Percentiles rank a stretch among this genome's conserved stretches.
These are phyloP conservation scores for Neopestalotiopsis sp. DNA, from an alignment of 2,329 filamentous ascomycete species.

Conservation along the genomic window DNA sequence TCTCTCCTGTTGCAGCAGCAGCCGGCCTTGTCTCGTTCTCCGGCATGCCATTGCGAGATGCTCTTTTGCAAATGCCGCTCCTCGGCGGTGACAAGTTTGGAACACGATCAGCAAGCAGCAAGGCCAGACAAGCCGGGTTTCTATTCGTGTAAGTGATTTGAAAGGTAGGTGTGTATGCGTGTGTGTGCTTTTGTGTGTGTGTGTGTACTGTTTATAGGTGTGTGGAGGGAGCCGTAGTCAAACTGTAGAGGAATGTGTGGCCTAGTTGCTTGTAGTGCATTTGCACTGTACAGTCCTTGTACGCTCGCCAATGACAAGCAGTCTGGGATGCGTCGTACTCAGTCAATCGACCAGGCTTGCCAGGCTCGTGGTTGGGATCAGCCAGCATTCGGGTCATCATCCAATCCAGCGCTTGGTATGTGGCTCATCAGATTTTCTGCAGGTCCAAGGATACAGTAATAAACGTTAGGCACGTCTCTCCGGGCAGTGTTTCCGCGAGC, in stretches of 20 bases:
- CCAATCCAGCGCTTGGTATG: constrained; percentile 13
- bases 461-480: constrained; percentile 10
- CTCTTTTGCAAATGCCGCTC: constrained; percentile 4
- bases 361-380: constrained; percentile 13
- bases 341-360: neutral
- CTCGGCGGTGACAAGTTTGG: neutral
- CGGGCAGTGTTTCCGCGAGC: constrained; percentile 19
- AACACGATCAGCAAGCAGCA: constrained; percentile 8
- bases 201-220: constrained; percentile 1
- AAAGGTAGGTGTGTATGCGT: neutral
- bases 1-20: neutral
- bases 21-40: neutral
- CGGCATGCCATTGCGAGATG: neutral
- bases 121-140: constrained; percentile 15
- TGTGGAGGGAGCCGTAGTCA: neutral
- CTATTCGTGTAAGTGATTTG: constrained; percentile 5
- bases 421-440: constrained; percentile 18
- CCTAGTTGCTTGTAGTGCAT: neutral
- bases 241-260: neutral
- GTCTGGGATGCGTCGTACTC: neutral
- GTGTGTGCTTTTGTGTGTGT: neutral
- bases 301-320: neutral
- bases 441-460: constrained; percentile 19
- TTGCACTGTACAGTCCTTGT: constrained; percentile 8
- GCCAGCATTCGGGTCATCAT: constrained; percentile 1